Evolutionary conservation across 257 asterid genomes (phyloP).

Genomic region (Penstemon newberryi): DNA sequence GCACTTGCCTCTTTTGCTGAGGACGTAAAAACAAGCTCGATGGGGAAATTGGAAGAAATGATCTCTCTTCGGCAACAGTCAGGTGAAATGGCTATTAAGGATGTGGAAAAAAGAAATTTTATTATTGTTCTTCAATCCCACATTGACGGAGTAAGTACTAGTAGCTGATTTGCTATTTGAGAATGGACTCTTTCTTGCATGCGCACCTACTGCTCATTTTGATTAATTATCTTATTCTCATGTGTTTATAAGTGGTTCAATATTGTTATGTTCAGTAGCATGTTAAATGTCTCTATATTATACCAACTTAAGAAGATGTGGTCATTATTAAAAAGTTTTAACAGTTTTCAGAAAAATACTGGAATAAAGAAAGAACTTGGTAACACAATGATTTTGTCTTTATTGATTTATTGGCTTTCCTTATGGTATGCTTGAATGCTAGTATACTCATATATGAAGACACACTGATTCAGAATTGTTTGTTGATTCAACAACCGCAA

Average conservation of each 20-base stretch:
- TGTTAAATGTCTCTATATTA: too few species aligned
- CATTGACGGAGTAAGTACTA: slow-evolving; percentile 53
- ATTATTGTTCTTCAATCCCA: slow-evolving; percentile 48
- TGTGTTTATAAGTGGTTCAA: slow-evolving; percentile 3
- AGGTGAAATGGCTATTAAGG: slow-evolving; percentile 54
- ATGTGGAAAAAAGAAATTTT: slow-evolving; percentile 61
- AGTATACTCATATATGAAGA: too few species aligned
- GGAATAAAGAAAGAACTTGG: too few species aligned
- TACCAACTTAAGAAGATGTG: too few species aligned
- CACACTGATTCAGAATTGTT: too few species aligned
- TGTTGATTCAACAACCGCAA: background rate
- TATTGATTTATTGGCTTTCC: too few species aligned
- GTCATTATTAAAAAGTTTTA: too few species aligned
- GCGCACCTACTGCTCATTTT: slow-evolving; percentile 11
- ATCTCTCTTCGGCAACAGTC: slow-evolving; percentile 71
- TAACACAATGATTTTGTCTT: too few species aligned
- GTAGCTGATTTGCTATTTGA: background rate
- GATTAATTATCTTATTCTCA: background rate
- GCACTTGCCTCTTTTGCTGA: slow-evolving; percentile 64
- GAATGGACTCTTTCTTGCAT: slow-evolving; percentile 8
- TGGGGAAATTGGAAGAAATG: slow-evolving; percentile 72
- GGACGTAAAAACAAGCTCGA: slow-evolving; percentile 57
- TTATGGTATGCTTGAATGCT: too few species aligned
- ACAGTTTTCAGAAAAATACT: too few species aligned
- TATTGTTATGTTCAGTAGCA: background rate